Evolutionary conservation across 2,329 filamentous ascomycete species (phyloP), one percentile per base, ranked within the genome.

Genomic region (Dothiorella sarmentorum): DNA sequence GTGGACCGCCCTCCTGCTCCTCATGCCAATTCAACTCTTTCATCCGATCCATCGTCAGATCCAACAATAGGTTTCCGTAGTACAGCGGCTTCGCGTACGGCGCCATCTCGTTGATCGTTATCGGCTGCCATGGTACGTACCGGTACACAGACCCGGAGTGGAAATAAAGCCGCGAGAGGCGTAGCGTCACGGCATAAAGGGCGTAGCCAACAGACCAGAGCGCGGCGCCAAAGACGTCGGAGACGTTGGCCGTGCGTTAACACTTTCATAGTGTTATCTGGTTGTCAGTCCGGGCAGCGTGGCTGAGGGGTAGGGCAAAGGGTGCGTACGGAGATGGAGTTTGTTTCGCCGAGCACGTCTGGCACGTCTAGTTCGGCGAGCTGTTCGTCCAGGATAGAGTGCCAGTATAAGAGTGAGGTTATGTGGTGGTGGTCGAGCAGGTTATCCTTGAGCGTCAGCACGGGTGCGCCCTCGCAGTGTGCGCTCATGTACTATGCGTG

Each of bases 121-220:
- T 24, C 3, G 47, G 51, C 26, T 45, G 35, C 26, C 51, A 57
- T 4, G 20, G 24, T 10, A 49, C 44, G 26, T 62, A 60, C 7
- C 61, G 51, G 61, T 67, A 69, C 22, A 65, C 66, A 13, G 80
- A 82, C 7, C 80, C 71, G 40, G 69, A 68, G 63, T 82, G 80
- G 70, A 81, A 82, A 61, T 80, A 81, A 0, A 64, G 69, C 9
- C 42, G 29, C 13, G 5, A 10, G 27, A 58, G 38, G 10, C 33
- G 17, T 11, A 42, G 4, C 2, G 22, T 24, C 10, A 37, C 42
- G 15, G 42, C 24, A 5, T 33, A 24, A 24, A 60, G 40, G 9
- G 38, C 42, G 22, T 76, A 80, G 67, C 81, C 78, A 61, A 81
- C 70, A 13, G 78, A 78, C 78, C 78, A 81, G 3, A 81, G 71